phyloP scores from a whole-genome alignment of 176 grass and related monocot genomes.

The barley (Hordeum vulgare) region MorexV3_pseudomolecules_assembly NC_058523.1:58705771-58706270 shows the following conservation, averaged over 20 bases:
- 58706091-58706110: neutral
- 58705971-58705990: slow-evolving; percentile 22
- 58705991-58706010: slow-evolving; percentile 12
- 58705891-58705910: slow-evolving; percentile 21
- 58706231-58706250: neutral
- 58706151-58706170: neutral
- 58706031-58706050: neutral
- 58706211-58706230: neutral
- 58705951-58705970: neutral
- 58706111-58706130: neutral
- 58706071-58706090: neutral
- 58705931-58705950: slow-evolving; percentile 29
- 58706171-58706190: neutral
- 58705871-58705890: neutral
- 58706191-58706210: neutral
- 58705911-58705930: slow-evolving; percentile 37
- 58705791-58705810: slow-evolving; percentile 5
- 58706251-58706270: neutral
- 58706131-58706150: neutral
- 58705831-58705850: neutral
- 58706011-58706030: neutral
- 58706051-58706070: neutral
- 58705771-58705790: neutral
- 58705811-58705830: neutral
- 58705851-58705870: slow-evolving; percentile 35